Evolutionary conservation across 306 rosid species (phyloP).

Genomic region (Phaseolus lunatus): DNA sequence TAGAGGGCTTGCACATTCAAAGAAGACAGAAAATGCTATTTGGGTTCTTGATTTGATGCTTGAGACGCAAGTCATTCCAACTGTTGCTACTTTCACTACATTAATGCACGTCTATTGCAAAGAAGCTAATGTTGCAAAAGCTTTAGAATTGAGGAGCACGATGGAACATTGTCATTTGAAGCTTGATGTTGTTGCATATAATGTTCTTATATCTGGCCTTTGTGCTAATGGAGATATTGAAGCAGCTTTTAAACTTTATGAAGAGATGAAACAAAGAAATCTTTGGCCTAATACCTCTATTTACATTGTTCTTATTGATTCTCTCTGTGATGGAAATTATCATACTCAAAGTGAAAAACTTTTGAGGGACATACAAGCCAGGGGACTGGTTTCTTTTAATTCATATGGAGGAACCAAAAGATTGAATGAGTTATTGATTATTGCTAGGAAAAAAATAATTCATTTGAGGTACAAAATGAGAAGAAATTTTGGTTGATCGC

Average conservation of each 20-base stretch:
- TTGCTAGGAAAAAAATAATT: slow-evolving; percentile 53
- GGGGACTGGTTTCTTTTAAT: slow-evolving; percentile 59
- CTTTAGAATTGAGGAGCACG: slow-evolving; percentile 57
- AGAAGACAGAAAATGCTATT: slow-evolving; percentile 66
- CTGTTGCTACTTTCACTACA: slow-evolving; percentile 78
- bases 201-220: slow-evolving; percentile 77
- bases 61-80: slow-evolving; percentile 60
- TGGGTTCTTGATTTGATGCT: slow-evolving; percentile 64
- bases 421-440: slow-evolving; percentile 48
- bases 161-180: slow-evolving; percentile 68
- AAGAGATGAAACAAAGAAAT: slow-evolving; percentile 69
- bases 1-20: slow-evolving; percentile 71
- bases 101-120: slow-evolving; percentile 69
- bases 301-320: slow-evolving; percentile 60
- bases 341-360: slow-evolving; percentile 53
- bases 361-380: slow-evolving; percentile 62
- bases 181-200: slow-evolving; percentile 66
- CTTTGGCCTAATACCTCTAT: slow-evolving; percentile 69
- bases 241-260: slow-evolving; percentile 71
- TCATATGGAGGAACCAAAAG: slow-evolving; percentile 45
- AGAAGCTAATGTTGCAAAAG: slow-evolving; percentile 64
- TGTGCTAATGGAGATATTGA: slow-evolving; percentile 67
- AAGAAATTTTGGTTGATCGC: slow-evolving; percentile 42
- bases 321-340: slow-evolving; percentile 50
- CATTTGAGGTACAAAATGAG: slow-evolving; percentile 49